phyloP scores from a whole-genome alignment of 1,284 basidiomycete genomes.

The Cutaneotrichosporon sp. region DNA sequence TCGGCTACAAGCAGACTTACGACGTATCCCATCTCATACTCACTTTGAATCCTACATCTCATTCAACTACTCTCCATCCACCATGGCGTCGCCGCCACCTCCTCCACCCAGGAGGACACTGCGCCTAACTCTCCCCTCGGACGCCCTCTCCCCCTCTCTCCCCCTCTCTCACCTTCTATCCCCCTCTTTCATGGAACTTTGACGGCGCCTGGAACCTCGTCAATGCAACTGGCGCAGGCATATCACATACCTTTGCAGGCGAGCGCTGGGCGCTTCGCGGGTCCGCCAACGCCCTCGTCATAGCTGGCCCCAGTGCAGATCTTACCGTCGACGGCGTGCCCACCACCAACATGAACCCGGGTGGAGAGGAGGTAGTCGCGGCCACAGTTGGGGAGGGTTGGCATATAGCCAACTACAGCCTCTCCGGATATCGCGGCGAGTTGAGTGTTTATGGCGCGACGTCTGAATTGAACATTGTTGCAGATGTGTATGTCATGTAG shows the following conservation, averaged over 20 bases:
- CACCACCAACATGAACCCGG: background rate
- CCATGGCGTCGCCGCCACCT: background rate
- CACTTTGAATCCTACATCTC: too few relatives aligned
- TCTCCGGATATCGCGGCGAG: background rate
- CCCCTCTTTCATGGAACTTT: background rate
- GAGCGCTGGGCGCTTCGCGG: background rate
- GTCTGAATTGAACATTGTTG: background rate
- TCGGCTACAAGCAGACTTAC: too few relatives aligned
- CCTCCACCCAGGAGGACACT: background rate
- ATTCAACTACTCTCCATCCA: too few relatives aligned
- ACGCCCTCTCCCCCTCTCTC: constrained; percentile 5
- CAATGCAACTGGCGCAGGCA: background rate
- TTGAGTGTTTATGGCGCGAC: background rate
- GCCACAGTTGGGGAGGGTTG: background rate
- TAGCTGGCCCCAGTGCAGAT: background rate
- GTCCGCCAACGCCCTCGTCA: background rate
- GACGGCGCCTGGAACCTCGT: background rate
- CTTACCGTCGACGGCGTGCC: background rate
- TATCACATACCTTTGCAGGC: background rate
- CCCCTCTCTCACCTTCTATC: background rate
- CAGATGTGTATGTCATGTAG: background rate
- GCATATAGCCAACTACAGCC: background rate
- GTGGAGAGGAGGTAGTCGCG: background rate
- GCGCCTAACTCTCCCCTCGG: background rate
- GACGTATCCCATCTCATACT: too few relatives aligned